phyloP scores from a whole-genome alignment of 768 basidiomycete genomes.

The Boletellus emodensis region DNA sequence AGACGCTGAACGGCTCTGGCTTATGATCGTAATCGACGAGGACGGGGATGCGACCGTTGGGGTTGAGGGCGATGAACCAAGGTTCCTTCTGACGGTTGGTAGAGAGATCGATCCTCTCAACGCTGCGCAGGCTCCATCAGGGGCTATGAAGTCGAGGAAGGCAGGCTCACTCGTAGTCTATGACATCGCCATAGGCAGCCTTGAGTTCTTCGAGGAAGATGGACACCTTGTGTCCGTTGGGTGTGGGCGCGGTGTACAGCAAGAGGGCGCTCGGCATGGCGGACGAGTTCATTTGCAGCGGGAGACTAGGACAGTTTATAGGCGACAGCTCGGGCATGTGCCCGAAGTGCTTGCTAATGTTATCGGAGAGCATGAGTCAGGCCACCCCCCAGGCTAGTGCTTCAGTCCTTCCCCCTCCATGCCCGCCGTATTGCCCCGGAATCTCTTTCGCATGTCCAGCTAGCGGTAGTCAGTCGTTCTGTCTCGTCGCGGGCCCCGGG shows the following conservation, averaged over 20 bases:
- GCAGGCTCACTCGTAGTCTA: constrained; percentile 48
- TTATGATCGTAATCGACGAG: constrained; percentile 55
- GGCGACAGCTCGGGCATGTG: constrained; percentile 9
- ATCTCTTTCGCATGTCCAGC: constrained; percentile 84
- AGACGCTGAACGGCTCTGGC: constrained; percentile 57
- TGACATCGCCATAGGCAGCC: constrained; percentile 40
- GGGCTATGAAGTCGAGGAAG: not conserved
- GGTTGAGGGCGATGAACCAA: constrained; percentile 75
- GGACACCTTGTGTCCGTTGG: constrained; percentile 54
- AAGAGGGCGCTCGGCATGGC: constrained; percentile 25
- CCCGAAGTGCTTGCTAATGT: constrained; percentile 18
- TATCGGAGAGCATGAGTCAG: constrained; percentile 6
- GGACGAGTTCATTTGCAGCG: not conserved
- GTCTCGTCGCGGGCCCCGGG: not conserved
- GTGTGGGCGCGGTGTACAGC: constrained; percentile 45
- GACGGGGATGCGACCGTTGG: constrained; percentile 69
- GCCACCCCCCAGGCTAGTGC: not conserved
- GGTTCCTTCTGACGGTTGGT: constrained; percentile 76
- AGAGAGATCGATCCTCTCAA: constrained; percentile 51
- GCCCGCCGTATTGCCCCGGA: constrained; percentile 67
- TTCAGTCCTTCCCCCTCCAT: constrained; percentile 32
- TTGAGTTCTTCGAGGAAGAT: constrained; percentile 63
- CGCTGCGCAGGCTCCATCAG: constrained; percentile 30
- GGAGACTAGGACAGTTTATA: constrained; percentile 8
- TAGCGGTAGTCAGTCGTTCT: constrained; percentile 22